These are phyloP conservation scores for Amphibolis antarctica DNA, from an alignment of 106 monocot species.

Conservation along the genomic window DNA sequence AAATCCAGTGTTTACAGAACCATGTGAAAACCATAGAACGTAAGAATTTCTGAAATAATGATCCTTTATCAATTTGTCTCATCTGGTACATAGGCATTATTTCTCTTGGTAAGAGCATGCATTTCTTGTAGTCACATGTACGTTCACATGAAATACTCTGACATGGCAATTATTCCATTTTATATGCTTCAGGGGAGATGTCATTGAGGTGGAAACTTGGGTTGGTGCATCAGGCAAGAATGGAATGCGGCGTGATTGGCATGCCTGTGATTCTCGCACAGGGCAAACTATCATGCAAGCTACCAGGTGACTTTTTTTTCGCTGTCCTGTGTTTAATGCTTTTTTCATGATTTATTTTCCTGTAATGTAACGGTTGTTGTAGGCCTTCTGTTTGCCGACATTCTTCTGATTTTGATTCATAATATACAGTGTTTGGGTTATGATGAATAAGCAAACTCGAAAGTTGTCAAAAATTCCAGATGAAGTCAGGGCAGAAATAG, in stretches of 20 bases:
- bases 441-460: conserved; percentile 29
- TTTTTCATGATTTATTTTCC: neutral
- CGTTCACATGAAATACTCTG: neutral
- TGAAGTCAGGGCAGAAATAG: conserved; percentile 22
- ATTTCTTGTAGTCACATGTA: neutral
- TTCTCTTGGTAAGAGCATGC: too few relatives aligned
- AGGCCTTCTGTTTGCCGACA: neutral
- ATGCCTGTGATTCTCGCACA: conserved; percentile 10
- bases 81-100: too few relatives aligned
- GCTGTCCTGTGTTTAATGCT: neutral
- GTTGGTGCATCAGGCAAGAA: conserved; percentile 23
- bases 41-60: too few relatives aligned
- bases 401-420: neutral
- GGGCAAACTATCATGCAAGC: conserved; percentile 17
- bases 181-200: conserved; percentile 18
- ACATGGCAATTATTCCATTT: neutral
- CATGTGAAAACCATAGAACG: too few relatives aligned
- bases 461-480: conserved; percentile 24
- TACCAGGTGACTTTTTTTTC: conserved; percentile 10
- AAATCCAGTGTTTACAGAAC: too few relatives aligned
- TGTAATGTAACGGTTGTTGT: neutral
- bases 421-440: conserved; percentile 21
- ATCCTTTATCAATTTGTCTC: too few relatives aligned
- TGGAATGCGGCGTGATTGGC: conserved; percentile 30
- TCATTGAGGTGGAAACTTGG: conserved; percentile 27